Base-by-base conservation (phyloP, 2,329 filamentous ascomycete species). In the Fusarium begoniae region DNA sequence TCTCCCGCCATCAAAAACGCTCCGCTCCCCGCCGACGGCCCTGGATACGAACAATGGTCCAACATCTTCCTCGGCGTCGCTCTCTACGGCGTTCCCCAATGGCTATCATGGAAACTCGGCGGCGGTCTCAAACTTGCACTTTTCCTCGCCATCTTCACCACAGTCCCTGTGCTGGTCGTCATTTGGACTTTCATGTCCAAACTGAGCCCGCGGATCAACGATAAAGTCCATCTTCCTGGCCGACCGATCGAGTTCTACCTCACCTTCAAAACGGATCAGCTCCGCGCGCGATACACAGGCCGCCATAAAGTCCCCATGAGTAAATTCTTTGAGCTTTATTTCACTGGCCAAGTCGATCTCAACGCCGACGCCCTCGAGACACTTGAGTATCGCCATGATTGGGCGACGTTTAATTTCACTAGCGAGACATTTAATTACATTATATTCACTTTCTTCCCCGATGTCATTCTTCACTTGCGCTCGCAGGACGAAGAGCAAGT, bases 401-500 rank as follows among this genome's bases (percentile, higher is more conserved):
- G 95, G 95, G 93, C 94, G 77, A 96, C 89, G 85, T 97, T 97
- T 86, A 89, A 90, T 81, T 97, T 98, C 84, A 98, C 95, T 64
- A 83, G 91, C 79, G 89, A 90, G 79, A 86, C 97, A 72, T 95
- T 95, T 88, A 93, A 92, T 84, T 94, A 91, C 85, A 93, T 98
- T 83, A 84, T 98, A 75, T 91, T 93, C 69, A 90, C 89, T 79
- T 94, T 97, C 85, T 90, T 95, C 72, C 93, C 93, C 48, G 95
- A 98, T 82, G 89, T 96, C 72, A 90, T 98, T 77, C 90, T 97
- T 86, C 95, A 98, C 86, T 93, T 93, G 75, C 90, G 94, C 58
- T 94, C 93, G 61, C 95, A 98, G 85, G 95, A 98, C 78, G 95
- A 98, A 88, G 95, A 98, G 84, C 95, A 98, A 85, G 94, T 98